These are phyloP conservation scores for Rhizopus delemar DNA, from an alignment of 371 early-diverging fungal genomes.

Conservation along the genomic window DNA sequence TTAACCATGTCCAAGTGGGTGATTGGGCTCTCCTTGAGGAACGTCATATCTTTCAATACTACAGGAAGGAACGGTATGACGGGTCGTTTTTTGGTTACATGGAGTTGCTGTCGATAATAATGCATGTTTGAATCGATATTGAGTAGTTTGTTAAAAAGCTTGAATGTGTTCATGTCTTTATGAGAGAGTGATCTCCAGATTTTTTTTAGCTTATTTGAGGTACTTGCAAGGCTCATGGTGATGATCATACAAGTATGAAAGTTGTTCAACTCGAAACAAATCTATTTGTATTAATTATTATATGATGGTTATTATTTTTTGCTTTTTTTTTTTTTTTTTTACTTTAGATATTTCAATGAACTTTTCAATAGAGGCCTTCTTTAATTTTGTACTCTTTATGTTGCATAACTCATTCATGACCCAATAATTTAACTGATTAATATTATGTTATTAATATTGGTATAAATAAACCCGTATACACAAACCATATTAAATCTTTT, in stretches of 20 bases:
- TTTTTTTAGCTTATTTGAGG: slow-evolving; percentile 33
- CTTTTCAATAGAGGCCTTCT: slow-evolving; percentile 31
- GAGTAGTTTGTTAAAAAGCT: slow-evolving; percentile 31
- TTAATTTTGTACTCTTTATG: slow-evolving; percentile 27
- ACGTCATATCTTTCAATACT: slow-evolving; percentile 46
- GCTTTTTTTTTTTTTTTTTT: slow-evolving; percentile 2
- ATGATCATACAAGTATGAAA: slow-evolving; percentile 54
- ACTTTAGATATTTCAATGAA: slow-evolving; percentile 49
- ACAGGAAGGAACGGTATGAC: slow-evolving; percentile 47
- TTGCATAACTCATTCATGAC: slow-evolving; percentile 41
- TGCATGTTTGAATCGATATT: slow-evolving; percentile 50
- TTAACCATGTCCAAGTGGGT: slow-evolving; percentile 25
- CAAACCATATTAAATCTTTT: slow-evolving; percentile 36
- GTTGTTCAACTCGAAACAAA: slow-evolving; percentile 46
- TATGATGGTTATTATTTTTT: not conserved
- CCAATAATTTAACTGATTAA: slow-evolving; percentile 41
- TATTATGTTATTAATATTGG: not conserved
- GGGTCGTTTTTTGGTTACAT: slow-evolving; percentile 30
- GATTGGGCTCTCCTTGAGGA: slow-evolving; percentile 46
- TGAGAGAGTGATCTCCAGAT: slow-evolving; percentile 34
- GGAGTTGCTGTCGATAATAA: slow-evolving; percentile 40
- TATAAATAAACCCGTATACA: not conserved
- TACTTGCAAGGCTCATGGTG: slow-evolving; percentile 38
- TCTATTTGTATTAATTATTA: slow-evolving; percentile 7
- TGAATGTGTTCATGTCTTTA: slow-evolving; percentile 35